Evolutionary conservation across 2,329 filamentous ascomycete species (phyloP), one percentile per base, ranked within the genome.

Genomic region (Pseudogymnoascus sp.): DNA sequence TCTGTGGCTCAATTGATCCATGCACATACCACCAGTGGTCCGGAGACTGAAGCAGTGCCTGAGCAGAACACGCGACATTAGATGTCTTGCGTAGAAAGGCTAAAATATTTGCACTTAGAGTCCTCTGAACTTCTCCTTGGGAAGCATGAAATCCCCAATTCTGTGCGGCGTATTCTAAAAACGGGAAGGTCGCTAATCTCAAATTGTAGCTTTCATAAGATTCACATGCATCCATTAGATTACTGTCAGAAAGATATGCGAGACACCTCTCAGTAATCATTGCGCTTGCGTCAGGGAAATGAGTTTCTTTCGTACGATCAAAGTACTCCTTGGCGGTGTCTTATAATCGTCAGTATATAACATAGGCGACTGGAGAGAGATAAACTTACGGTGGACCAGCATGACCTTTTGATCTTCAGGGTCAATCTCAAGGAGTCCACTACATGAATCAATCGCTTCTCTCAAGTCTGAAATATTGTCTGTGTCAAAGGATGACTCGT

Each of bases 381-480:
- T 55, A 33, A 55, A 55, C 45, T 55, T 33, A 2, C 45, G 25
- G 9, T 33, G 45, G 25, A 5, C 45, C 7, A 55, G 45, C 8
- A 55, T 1, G 45, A 55, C 45, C n/a, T 6, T 55, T 9, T 55
- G 1, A 12, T 33, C 25, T 12, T 55, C 45, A 1, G 45, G 25
- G 45, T 55, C 45, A 55, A 55, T 55, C 1, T 3, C 8, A 33
- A 55, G 0, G 25, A 55, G 25, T 16, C 45, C 45, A 55, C 45
- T 18, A 12, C 45, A 55, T 18, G n/a, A 55, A 55, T 55, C n/a
- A 18, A 55, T 55, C 8, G 9, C 25, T 18, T 55, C 45, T 8
- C 25, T 55, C 25, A 55, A 31, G 45, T 55, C 45, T 4, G 45
- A 55, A 55, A 55, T 55, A 31, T 55, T 55, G 45, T 52, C 45